Evolutionary conservation across 768 basidiomycete species (phyloP).

Genomic region (Tulasnella sp.): DNA sequence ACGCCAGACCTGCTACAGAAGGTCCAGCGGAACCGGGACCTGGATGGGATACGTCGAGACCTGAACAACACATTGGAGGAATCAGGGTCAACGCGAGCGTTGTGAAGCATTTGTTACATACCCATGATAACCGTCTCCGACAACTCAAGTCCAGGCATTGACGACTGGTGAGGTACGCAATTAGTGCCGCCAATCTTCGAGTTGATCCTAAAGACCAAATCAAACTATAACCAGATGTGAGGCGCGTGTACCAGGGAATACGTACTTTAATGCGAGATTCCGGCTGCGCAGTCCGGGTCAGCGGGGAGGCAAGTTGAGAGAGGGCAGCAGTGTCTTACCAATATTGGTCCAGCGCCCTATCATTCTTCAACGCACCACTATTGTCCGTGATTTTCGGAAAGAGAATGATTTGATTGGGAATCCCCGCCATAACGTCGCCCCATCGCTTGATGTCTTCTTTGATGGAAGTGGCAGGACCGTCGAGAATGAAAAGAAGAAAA

Average conservation of each 20-base stretch:
- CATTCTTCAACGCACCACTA: neutral
- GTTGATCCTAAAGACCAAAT: slow-evolving; percentile 4
- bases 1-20: neutral
- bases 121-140: slow-evolving; percentile 2
- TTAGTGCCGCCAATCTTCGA: slow-evolving; percentile 9
- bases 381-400: neutral
- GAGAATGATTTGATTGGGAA: slow-evolving; percentile 6
- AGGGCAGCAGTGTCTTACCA: neutral
- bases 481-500: neutral
- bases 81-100: too few relatives aligned
- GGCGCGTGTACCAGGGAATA: neutral
- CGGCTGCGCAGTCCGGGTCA: neutral
- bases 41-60: slow-evolving; percentile 5
- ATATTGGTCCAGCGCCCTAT: neutral
- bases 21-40: neutral
- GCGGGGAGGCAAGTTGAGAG: too few relatives aligned
- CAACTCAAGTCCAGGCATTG: neutral
- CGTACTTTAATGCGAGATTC: slow-evolving; percentile 9
- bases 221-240: neutral
- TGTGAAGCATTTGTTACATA: neutral
- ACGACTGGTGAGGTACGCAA: neutral
- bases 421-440: neutral
- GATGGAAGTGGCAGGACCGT: neutral
- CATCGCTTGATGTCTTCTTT: slow-evolving; percentile 7
- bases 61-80: neutral